A percentile compares a stretch with the other conserved stretches of the same genome.
These are phyloP conservation scores for Fusarium brevicatenulatum DNA, from an alignment of 2,329 filamentous ascomycete genomes.

Conservation along the genomic window DNA sequence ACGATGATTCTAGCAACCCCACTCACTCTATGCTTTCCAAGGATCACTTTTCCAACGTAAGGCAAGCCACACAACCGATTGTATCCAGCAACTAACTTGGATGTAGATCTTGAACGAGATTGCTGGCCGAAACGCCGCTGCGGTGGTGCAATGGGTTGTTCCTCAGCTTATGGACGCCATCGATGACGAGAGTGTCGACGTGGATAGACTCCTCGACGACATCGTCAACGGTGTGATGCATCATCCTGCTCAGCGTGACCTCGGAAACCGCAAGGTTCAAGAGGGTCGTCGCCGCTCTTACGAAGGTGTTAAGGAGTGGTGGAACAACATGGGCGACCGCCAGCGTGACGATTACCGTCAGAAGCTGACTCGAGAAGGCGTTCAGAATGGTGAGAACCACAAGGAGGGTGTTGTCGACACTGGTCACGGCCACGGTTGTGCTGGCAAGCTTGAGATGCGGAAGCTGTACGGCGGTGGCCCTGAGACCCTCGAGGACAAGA, in stretches of 20 bases:
- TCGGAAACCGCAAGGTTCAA: constrained; percentile 73
- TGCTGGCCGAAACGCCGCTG: constrained; percentile 82
- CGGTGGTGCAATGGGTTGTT: constrained; percentile 84
- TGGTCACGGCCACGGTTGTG: constrained; percentile 86
- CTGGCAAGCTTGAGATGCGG: constrained; percentile 80
- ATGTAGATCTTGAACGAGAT: constrained; percentile 81
- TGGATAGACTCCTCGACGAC: constrained; percentile 75
- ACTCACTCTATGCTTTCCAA: constrained; percentile 97
- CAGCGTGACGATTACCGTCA: constrained; percentile 74
- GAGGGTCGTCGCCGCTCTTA: constrained; percentile 85
- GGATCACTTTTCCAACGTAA: constrained; percentile 89
- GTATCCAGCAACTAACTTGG: not conserved
- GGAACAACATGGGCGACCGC: constrained; percentile 71
- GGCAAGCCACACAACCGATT: constrained; percentile 29
- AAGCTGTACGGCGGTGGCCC: constrained; percentile 65
- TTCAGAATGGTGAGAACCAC: constrained; percentile 82
- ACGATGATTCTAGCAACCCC: constrained; percentile 80
- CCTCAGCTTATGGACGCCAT: constrained; percentile 89
- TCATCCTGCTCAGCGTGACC: constrained; percentile 81
- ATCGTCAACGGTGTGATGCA: constrained; percentile 88
- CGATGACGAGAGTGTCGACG: constrained; percentile 79
- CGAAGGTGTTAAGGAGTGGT: constrained; percentile 83
- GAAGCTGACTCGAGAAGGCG: constrained; percentile 82
- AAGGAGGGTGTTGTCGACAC: constrained; percentile 85
- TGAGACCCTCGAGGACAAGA: constrained; percentile 64